Evolutionary conservation across 768 basidiomycete species (phyloP), one percentile per base, ranked within the genome.

Genomic region (Auricularia heimuer): DNA sequence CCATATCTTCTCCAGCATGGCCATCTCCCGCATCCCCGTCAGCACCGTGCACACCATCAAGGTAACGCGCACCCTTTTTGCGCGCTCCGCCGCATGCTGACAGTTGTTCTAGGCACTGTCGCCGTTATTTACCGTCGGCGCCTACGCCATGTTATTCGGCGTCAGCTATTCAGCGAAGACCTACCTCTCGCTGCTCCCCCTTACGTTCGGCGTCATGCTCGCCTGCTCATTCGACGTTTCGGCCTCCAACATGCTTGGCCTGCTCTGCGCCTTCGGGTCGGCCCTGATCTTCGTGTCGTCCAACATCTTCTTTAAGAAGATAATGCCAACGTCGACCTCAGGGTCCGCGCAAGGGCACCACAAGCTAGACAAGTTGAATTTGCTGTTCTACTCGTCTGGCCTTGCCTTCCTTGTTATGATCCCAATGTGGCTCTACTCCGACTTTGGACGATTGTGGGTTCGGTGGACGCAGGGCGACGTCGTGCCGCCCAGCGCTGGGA

Each of bases 21-120:
- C 97, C 11, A 99, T 98, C 63, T 93, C 94, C 61, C 82, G 94
- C 62, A 96, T 98, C 67, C 93, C 91, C 2, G 97, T 99, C 66
- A 94, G 91, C 78, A 99, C 97, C 0, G 94, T 98, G 14, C 97
- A 99, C 75, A 98, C 96, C 60, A 98, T 98, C 77, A 99, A 99
- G 87, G 96, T 96, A 70, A 69, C 82, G 73, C 12, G 8, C 37
- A 37, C 45, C 24, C 24, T 36, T 12, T n/a, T 54, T 0, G 1
- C 33, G 34, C 64, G 21, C 54, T 21, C 44, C 61, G 36, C 51
- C 45, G 39, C 64, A 62, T 58, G 16, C 56, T 65, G 58, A 65
- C 47, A 33, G 42, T 21, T 34, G 54, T 47, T 62, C 4, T 69
- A 98, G 97, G 97, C 97, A 0, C 78, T 98, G 54, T 98, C 97